These are phyloP conservation scores for Penicillium herquei DNA, from an alignment of 495 filamentous ascomycete species.

Conservation along the genomic window DNA sequence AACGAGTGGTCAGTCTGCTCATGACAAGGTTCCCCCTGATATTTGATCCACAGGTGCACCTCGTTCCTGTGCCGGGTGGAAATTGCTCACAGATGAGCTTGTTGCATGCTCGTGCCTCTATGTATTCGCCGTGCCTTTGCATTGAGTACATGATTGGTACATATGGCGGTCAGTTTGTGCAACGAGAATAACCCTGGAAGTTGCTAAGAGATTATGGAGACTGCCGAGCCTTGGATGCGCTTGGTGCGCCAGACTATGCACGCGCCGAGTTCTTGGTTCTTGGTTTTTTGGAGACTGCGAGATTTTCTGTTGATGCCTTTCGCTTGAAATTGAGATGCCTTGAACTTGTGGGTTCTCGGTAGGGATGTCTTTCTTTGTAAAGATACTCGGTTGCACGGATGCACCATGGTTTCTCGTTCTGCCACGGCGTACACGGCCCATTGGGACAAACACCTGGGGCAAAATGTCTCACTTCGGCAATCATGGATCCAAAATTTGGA, in stretches of 20 bases:
- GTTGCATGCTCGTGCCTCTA: neutral
- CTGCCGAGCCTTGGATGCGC: too few relatives aligned
- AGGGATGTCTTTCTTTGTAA: too few relatives aligned
- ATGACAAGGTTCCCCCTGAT: conserved; percentile 1
- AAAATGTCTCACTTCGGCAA: conserved; percentile 7
- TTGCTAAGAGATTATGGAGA: too few relatives aligned
- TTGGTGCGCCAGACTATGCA: too few relatives aligned
- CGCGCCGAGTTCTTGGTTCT: too few relatives aligned
- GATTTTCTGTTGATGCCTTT: too few relatives aligned
- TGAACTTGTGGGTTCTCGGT: too few relatives aligned
- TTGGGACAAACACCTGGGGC: conserved; percentile 12
- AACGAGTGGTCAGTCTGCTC: neutral
- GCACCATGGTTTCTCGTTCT: neutral
- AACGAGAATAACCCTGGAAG: too few relatives aligned
- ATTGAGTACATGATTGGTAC: neutral
- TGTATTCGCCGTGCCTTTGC: neutral
- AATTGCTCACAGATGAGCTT: neutral
- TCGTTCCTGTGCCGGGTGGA: neutral
- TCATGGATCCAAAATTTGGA: neutral
- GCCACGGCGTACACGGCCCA: neutral
- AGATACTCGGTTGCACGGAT: too few relatives aligned
- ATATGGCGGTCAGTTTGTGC: too few relatives aligned
- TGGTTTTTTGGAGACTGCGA: too few relatives aligned
- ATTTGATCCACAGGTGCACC: conserved; percentile 8
- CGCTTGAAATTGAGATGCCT: too few relatives aligned